Evolutionary conservation across 2,329 filamentous ascomycete genomes (phyloP).

Genomic region (Talaromyces albobiverticillius): DNA sequence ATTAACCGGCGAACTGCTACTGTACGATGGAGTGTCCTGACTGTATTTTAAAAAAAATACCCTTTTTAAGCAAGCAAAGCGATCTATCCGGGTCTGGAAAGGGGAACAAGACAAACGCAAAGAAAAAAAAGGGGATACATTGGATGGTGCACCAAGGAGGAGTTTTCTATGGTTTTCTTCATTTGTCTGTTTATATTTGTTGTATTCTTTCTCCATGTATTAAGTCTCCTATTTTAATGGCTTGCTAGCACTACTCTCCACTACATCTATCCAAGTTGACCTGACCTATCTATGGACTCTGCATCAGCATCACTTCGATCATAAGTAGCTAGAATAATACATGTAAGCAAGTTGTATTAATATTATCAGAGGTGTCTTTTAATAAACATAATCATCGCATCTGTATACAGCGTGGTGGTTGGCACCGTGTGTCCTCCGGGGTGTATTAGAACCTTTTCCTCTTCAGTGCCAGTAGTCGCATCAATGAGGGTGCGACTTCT

Average conservation of each 20-base stretch:
- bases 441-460: too few relatives aligned
- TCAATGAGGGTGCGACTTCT: too few relatives aligned
- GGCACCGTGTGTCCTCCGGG: too few relatives aligned
- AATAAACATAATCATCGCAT: too few relatives aligned
- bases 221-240: conserved; percentile 13
- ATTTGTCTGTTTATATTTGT: conserved; percentile 6
- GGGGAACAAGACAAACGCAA: conserved; percentile 15
- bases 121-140: conserved; percentile 15
- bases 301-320: too few relatives aligned
- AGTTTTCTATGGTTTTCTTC: conserved; percentile 10
- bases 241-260: conserved; percentile 9
- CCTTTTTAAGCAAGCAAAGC: conserved; percentile 23
- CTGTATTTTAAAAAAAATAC: conserved; percentile 3
- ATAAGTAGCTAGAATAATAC: too few relatives aligned
- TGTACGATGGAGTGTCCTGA: conserved; percentile 7
- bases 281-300: background rate
- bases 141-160: conserved; percentile 16
- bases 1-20: conserved; percentile 25
- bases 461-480: too few relatives aligned
- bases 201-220: conserved; percentile 10
- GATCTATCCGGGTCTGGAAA: conserved; percentile 12
- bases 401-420: too few relatives aligned
- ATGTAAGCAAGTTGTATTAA: too few relatives aligned
- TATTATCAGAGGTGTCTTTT: too few relatives aligned
- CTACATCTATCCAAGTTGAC: conserved; percentile 2